A percentile compares a stretch with the other conserved stretches of the same genome.
These are phyloP conservation scores for Dalechampia spathulata DNA, from an alignment of 441 rosid species.

Conservation along the genomic window DNA sequence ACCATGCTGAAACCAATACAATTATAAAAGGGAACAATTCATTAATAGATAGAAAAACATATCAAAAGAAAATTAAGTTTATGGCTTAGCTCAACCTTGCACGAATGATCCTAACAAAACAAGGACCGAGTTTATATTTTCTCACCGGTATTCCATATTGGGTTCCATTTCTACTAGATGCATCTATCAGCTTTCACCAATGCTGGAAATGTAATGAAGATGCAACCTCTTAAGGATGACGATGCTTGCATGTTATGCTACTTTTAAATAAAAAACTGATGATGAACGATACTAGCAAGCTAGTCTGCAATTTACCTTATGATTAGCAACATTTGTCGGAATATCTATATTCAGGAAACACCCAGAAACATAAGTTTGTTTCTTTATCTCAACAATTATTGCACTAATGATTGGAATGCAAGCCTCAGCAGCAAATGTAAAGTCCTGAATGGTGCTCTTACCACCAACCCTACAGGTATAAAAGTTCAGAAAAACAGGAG, in stretches of 20 bases:
- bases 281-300: not conserved
- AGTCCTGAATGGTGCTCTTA: constrained; percentile 47
- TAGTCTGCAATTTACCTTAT: constrained; percentile 49
- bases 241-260: not conserved
- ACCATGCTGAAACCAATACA: not conserved
- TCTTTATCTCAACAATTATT: constrained; percentile 45
- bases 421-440: constrained; percentile 65
- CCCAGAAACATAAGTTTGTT: constrained; percentile 41
- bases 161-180: constrained; percentile 1
- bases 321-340: constrained; percentile 62
- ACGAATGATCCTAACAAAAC: too few species aligned
- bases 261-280: not conserved
- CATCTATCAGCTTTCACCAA: not conserved
- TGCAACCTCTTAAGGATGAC: not conserved
- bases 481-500: not conserved
- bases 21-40: not conserved
- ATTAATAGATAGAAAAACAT: not conserved
- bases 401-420: constrained; percentile 68
- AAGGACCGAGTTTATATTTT: too few species aligned
- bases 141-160: too few species aligned
- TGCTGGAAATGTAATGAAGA: not conserved
- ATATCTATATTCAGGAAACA: constrained; percentile 77
- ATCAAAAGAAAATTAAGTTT: not conserved
- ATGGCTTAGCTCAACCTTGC: too few species aligned
- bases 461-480: constrained; percentile 50